phyloP scores from a whole-genome alignment of 1,284 basidiomycete genomes.

The Rhodotorula sp. region DNA sequence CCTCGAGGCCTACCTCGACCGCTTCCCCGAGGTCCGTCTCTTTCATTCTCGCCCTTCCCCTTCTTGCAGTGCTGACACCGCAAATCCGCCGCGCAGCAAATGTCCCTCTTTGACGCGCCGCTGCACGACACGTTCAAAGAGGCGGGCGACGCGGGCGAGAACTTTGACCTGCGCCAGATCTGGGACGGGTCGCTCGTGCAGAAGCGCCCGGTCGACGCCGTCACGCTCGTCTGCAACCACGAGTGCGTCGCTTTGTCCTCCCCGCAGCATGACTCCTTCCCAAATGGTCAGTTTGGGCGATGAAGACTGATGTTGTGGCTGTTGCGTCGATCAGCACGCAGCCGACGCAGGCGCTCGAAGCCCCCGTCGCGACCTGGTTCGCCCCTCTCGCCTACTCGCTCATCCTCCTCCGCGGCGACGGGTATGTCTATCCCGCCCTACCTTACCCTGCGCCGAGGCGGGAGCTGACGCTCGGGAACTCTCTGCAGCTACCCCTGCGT shows the following conservation, averaged over 20 bases:
- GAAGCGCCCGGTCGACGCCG: slow-evolving; percentile 60
- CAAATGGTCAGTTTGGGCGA: no score
- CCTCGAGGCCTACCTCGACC: slow-evolving; percentile 69
- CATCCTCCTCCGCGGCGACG: slow-evolving; percentile 76
- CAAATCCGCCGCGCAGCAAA: neutral
- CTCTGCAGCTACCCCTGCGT: slow-evolving; percentile 69
- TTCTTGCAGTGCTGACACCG: no score
- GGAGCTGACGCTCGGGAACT: slow-evolving; percentile 47
- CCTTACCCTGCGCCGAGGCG: neutral
- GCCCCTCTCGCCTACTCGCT: slow-evolving; percentile 73
- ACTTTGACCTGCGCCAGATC: slow-evolving; percentile 59
- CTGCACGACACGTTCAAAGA: slow-evolving; percentile 57
- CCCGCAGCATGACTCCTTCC: no score
- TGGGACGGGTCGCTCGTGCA: slow-evolving; percentile 62
- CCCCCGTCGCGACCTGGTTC: slow-evolving; percentile 59
- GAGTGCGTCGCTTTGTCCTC: no score
- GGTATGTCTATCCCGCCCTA: slow-evolving; percentile 61
- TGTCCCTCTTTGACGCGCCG: slow-evolving; percentile 5
- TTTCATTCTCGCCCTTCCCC: neutral
- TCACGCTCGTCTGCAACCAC: slow-evolving; percentile 60
- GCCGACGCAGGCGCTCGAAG: slow-evolving; percentile 55
- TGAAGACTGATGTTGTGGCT: no score
- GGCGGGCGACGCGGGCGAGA: slow-evolving; percentile 56
- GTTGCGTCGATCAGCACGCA: slow-evolving; percentile 53
- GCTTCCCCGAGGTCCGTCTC: slow-evolving; percentile 56